Conservation (phyloP, 2,329 filamentous ascomycete species). For the Trichoderma simmonsii region DNA sequence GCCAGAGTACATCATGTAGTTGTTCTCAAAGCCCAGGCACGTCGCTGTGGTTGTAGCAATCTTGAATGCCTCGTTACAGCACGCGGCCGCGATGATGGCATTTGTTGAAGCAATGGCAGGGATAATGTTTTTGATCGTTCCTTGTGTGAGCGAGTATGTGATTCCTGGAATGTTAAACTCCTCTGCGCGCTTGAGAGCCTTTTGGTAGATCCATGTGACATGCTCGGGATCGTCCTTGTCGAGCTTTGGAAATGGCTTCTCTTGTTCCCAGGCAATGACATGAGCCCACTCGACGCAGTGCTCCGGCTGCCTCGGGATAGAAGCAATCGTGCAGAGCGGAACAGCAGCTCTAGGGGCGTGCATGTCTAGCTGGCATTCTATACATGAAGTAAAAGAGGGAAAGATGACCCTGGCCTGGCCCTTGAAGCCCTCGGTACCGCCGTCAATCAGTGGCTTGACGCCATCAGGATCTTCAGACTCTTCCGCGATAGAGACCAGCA, state of each 20-base stretch:
- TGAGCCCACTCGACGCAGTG: conserved; percentile 99
- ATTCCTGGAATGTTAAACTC: conserved; percentile 92
- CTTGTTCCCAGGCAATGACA: conserved; percentile 92
- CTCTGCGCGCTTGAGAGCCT: conserved; percentile 73
- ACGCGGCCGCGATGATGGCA: conserved; percentile 90
- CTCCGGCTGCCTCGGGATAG: conserved; percentile 92
- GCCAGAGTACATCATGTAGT: conserved; percentile 99
- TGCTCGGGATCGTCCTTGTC: conserved; percentile 97
- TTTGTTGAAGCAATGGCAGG: conserved; percentile 97
- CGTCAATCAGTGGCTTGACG: conserved; percentile 91
- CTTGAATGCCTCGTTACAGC: conserved; percentile 96
- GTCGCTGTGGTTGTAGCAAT: conserved; percentile 81
- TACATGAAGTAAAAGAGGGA: conserved; percentile 89
- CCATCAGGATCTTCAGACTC: conserved; percentile 70
- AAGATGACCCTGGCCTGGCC: conserved; percentile 91
- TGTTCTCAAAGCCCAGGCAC: conserved; percentile 71
- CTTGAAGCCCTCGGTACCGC: conserved; percentile 97
- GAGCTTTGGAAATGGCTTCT: conserved; percentile 76
- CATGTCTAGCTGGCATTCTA: conserved; percentile 98
- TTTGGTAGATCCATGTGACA: conserved; percentile 93
- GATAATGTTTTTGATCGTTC: conserved; percentile 99
- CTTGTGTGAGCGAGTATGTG: conserved; percentile 93
- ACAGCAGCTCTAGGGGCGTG: conserved; percentile 96
- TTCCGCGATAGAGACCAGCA: conserved; percentile 86
- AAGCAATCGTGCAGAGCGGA: conserved; percentile 91